These are phyloP conservation scores for Phlyctochytrium arcticum DNA, from an alignment of 192 early-diverging fungal genomes.

Conservation along the genomic window DNA sequence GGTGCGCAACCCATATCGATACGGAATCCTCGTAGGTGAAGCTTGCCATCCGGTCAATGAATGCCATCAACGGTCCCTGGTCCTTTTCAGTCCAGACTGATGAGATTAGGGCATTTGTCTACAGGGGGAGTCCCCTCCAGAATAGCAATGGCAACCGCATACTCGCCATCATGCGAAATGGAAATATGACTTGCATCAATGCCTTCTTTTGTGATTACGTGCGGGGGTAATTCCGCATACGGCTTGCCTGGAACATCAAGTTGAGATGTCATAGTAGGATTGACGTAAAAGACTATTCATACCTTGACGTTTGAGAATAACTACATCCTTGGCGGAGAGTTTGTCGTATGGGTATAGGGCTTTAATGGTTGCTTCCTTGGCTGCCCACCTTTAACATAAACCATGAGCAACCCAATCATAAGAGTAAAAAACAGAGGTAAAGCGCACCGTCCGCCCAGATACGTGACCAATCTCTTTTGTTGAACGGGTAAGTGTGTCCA, in stretches of 20 bases:
- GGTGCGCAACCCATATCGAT: no score
- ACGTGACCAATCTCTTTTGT: not conserved
- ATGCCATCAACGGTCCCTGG: no score
- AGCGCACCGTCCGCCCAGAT: conserved; percentile 4
- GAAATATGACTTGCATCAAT: conserved; percentile 43
- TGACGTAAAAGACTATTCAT: not conserved
- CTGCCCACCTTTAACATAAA: conserved; percentile 55
- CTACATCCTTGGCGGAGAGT: conserved; percentile 63
- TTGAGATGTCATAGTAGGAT: not conserved
- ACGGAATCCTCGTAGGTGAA: no score
- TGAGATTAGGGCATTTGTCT: no score
- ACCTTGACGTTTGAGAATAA: conserved; percentile 49
- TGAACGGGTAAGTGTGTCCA: not conserved
- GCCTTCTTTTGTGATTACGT: not conserved
- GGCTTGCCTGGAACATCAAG: conserved; percentile 14
- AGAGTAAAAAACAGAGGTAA: not conserved
- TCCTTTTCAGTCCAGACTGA: no score
- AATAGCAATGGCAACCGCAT: conserved; percentile 65
- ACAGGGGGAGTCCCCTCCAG: no score
- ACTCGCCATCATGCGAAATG: conserved; percentile 80
- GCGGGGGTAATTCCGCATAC: conserved; percentile 4
- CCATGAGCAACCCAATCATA: not conserved
- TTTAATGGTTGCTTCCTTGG: conserved; percentile 75
- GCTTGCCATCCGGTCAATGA: no score
- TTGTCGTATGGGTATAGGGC: conserved; percentile 56